Percentiles rank a stretch among this genome's conserved stretches.
These are phyloP conservation scores for Albizia julibrissin DNA, from an alignment of 306 rosid genomes.

Conservation along the genomic window DNA sequence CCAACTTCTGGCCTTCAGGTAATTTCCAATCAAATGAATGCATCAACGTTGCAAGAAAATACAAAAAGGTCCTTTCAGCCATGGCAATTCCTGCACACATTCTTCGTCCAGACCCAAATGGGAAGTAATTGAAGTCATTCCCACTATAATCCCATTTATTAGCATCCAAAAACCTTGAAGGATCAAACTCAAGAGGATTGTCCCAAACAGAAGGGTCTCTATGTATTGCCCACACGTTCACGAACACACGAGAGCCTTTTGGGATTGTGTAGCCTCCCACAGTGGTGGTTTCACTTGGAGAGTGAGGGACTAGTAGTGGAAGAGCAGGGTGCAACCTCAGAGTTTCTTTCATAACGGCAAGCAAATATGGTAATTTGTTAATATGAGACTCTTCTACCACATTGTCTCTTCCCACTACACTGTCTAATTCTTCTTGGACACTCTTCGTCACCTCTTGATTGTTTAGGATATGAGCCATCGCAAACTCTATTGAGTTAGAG, in stretches of 20 bases:
- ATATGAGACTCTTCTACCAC: slow-evolving; percentile 67
- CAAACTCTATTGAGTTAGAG: slow-evolving; percentile 65
- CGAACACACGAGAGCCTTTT: background rate
- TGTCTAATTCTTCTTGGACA: slow-evolving; percentile 55
- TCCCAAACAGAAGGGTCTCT: background rate
- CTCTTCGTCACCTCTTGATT: slow-evolving; percentile 46
- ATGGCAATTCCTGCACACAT: slow-evolving; percentile 1
- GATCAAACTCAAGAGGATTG: slow-evolving; percentile 52
- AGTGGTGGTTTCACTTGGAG: slow-evolving; percentile 51
- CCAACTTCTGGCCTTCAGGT: background rate
- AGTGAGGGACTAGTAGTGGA: slow-evolving; percentile 64
- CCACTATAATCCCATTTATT: slow-evolving; percentile 60
- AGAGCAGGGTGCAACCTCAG: slow-evolving; percentile 59
- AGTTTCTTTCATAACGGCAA: slow-evolving; percentile 73
- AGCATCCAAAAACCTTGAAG: slow-evolving; percentile 54
- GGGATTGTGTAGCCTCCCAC: slow-evolving; percentile 34
- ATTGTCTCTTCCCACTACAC: slow-evolving; percentile 47
- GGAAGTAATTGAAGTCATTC: slow-evolving; percentile 60
- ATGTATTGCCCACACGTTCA: background rate
- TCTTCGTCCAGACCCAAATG: slow-evolving; percentile 49
- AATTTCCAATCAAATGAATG: slow-evolving; percentile 1
- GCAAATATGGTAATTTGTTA: slow-evolving; percentile 47
- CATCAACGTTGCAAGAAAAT: background rate
- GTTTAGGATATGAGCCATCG: slow-evolving; percentile 58
- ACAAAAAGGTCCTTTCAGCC: background rate